Conservation (phyloP, 2,329 filamentous ascomycete genomes). For the Fusarium poae region DNA sequence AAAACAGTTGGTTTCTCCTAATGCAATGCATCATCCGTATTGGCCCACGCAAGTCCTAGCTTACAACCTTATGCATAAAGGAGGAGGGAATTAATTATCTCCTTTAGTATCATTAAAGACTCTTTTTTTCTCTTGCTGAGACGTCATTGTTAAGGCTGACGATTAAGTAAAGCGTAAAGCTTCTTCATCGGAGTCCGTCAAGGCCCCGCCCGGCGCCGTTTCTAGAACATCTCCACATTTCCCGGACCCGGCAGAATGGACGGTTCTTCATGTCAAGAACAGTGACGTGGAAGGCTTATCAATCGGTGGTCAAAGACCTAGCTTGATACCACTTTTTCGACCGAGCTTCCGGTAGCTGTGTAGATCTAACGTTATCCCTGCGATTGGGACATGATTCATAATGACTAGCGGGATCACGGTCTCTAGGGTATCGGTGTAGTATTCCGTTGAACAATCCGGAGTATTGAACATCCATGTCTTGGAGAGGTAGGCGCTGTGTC, state of each 20-base stretch:
- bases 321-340: background rate
- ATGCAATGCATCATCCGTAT: background rate
- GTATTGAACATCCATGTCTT: background rate
- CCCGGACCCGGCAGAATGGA: conserved; percentile 1
- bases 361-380: background rate
- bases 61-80: background rate
- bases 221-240: background rate
- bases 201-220: conserved; percentile 1
- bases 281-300: background rate
- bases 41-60: background rate
- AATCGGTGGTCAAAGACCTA: too few relatives aligned
- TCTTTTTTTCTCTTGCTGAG: too few relatives aligned
- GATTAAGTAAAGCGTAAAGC: background rate
- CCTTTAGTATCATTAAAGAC: background rate
- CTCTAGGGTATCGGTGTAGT: background rate
- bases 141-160: background rate
- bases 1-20: background rate
- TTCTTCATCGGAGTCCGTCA: conserved; percentile 18
- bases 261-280: background rate
- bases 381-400: background rate
- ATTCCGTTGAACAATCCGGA: background rate
- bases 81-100: background rate
- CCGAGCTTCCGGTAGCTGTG: background rate
- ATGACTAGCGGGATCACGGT: background rate
- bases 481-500: background rate